A percentile compares a stretch with the other conserved stretches of the same genome.
These are phyloP conservation scores for Fusarium floridanum DNA, from an alignment of 2,329 filamentous ascomycete genomes.

Conservation along the genomic window DNA sequence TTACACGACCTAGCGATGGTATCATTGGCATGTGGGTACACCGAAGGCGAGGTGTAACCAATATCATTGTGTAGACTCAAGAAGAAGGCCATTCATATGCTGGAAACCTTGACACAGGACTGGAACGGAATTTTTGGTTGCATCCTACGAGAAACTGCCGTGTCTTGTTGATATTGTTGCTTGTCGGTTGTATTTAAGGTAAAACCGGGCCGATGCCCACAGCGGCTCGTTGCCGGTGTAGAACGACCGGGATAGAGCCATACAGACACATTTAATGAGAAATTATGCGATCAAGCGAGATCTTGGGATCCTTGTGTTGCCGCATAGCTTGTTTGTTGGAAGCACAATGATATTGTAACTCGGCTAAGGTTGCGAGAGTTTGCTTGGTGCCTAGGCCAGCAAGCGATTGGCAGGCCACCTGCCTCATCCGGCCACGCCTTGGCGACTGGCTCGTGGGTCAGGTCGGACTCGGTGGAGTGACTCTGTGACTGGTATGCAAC, in stretches of 20 bases:
- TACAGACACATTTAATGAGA: background rate
- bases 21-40: background rate
- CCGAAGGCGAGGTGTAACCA: background rate
- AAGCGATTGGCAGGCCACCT: constrained; percentile 34
- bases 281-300: background rate
- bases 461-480: constrained; percentile 32
- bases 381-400: constrained; percentile 8
- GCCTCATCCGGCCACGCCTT: constrained; percentile 27
- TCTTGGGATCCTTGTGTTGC: background rate
- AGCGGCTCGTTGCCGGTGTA: background rate
- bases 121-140: background rate
- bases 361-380: constrained; percentile 15
- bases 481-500: constrained; percentile 19
- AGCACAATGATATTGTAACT: constrained; percentile 18
- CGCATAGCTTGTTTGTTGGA: constrained; percentile 7
- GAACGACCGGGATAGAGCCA: background rate
- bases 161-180: background rate
- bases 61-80: background rate
- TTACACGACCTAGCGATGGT: background rate
- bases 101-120: background rate
- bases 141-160: background rate
- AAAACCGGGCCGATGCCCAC: background rate
- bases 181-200: background rate
- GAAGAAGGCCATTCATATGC: background rate
- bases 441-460: constrained; percentile 25